Percentiles rank a stretch among this genome's conserved stretches.
These are phyloP conservation scores for Boechera divaricarpa DNA, from an alignment of 345 rosid genomes.

Conservation along the genomic window DNA sequence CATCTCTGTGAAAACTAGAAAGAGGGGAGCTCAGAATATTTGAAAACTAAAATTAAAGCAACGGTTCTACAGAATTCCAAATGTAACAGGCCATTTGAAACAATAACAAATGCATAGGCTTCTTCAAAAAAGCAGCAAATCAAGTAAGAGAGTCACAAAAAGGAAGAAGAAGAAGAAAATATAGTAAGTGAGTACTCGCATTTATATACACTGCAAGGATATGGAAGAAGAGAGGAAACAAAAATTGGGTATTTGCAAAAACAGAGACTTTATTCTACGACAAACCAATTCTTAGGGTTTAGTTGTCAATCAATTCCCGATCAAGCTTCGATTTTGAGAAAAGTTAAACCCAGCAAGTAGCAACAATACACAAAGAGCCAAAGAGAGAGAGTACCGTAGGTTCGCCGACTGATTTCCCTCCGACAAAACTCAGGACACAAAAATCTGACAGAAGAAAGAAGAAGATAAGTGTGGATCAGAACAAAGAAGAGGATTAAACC, in stretches of 20 bases:
- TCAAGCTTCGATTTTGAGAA: not conserved
- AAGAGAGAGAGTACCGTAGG: conserved; percentile 22
- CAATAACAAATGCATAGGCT: not conserved
- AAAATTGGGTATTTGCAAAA: not conserved
- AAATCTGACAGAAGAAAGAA: conserved; percentile 7
- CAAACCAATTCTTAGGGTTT: not conserved
- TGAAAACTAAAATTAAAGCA: too few species aligned
- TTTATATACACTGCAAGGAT: not conserved
- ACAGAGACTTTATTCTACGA: not conserved
- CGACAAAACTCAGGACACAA: not conserved
- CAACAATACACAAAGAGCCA: not conserved
- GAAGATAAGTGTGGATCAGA: conserved; percentile 8
- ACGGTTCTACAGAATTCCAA: too few species aligned
- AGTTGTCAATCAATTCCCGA: not conserved
- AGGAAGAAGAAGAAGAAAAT: not conserved
- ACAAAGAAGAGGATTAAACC: not conserved
- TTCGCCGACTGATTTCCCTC: conserved; percentile 6
- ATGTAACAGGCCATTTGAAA: not conserved
- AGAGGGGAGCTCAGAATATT: too few species aligned
- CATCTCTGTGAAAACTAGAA: too few species aligned
- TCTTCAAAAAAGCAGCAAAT: not conserved
- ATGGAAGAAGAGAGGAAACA: not conserved
- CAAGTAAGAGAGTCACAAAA: not conserved
- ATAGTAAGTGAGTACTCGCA: not conserved
- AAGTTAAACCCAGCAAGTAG: not conserved